Conservation (phyloP, 2,329 filamentous ascomycete species). For the Pseudogymnoascus pannorum region DNA sequence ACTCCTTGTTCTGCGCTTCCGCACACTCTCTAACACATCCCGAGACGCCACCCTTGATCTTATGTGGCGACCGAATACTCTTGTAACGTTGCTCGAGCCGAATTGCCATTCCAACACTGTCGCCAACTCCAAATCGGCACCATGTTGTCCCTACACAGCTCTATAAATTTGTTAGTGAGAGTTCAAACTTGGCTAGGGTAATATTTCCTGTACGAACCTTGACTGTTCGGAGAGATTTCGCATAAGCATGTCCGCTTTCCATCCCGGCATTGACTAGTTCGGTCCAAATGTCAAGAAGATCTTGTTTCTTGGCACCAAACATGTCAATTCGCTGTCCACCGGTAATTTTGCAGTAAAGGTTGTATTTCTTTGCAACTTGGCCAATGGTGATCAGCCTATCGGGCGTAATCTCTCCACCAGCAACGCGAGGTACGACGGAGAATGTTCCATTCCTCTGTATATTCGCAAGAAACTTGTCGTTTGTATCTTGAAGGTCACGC, state of each 20-base stretch:
- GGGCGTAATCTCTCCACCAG: conserved; percentile 80
- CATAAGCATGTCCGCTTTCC: conserved; percentile 87
- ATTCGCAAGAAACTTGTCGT: conserved; percentile 80
- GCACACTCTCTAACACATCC: conserved; percentile 91
- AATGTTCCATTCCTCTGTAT: conserved; percentile 90
- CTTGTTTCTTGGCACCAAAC: conserved; percentile 85
- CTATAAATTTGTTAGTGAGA: conserved; percentile 18
- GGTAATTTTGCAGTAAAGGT: conserved; percentile 85
- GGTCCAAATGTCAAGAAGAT: conserved; percentile 75
- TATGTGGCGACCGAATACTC: conserved; percentile 80
- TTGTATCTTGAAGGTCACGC: conserved; percentile 80
- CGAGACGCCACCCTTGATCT: conserved; percentile 84
- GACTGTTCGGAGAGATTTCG: conserved; percentile 79
- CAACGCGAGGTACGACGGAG: conserved; percentile 75
- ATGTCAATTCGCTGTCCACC: conserved; percentile 88
- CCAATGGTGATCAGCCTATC: conserved; percentile 80
- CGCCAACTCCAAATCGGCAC: conserved; percentile 83
- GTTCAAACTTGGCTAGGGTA: background rate
- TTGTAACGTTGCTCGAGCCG: conserved; percentile 86
- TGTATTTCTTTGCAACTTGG: conserved; percentile 75
- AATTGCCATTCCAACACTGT: conserved; percentile 86
- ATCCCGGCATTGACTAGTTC: conserved; percentile 75
- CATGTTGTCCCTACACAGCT: conserved; percentile 86
- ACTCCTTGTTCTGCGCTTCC: conserved; percentile 89
- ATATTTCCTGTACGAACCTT: conserved; percentile 38